phyloP scores from a whole-genome alignment of 1,284 basidiomycete species.

The Malassezia nana region DNA sequence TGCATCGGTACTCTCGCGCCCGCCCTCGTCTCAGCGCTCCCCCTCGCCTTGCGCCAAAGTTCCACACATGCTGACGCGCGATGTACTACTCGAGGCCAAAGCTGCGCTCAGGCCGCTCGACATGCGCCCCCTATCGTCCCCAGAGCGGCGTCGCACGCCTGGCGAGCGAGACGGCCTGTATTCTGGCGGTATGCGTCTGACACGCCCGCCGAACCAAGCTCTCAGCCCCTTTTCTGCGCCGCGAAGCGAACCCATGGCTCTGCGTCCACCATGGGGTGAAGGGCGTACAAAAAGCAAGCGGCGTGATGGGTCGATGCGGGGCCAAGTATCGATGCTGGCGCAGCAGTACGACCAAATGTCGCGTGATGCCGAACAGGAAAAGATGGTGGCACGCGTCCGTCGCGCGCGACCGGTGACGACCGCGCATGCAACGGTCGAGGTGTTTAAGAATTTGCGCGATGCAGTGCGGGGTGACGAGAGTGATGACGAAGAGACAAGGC shows the following conservation, averaged over 20 bases:
- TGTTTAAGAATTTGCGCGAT: conserved; percentile 82
- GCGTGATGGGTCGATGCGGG: conserved; percentile 20
- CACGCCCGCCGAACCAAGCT: conserved; percentile 2
- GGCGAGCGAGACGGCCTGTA: not conserved
- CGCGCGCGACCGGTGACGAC: conserved; percentile 85
- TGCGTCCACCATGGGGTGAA: conserved; percentile 6
- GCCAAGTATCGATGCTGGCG: conserved; percentile 53
- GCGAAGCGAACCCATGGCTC: conserved; percentile 1
- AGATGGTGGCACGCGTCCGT: conserved; percentile 60
- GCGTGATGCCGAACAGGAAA: conserved; percentile 50
- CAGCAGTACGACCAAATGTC: conserved; percentile 53
- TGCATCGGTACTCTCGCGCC: not conserved
- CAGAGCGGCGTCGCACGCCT: not conserved
- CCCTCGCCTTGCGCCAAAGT: not conserved
- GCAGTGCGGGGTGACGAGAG: conserved; percentile 69
- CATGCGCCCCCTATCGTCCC: not conserved
- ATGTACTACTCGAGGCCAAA: not conserved
- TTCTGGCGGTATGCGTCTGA: not conserved
- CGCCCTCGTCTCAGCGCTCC: not conserved
- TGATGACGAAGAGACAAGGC: conserved; percentile 19
- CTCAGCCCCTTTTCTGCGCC: not conserved
- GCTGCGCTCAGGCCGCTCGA: not conserved
- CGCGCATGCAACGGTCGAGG: conserved; percentile 76
- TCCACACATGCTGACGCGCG: not conserved
- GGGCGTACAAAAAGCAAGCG: not conserved